Conservation (phyloP, 345 rosid genomes). For the Eutrema heterophyllum region DNA sequence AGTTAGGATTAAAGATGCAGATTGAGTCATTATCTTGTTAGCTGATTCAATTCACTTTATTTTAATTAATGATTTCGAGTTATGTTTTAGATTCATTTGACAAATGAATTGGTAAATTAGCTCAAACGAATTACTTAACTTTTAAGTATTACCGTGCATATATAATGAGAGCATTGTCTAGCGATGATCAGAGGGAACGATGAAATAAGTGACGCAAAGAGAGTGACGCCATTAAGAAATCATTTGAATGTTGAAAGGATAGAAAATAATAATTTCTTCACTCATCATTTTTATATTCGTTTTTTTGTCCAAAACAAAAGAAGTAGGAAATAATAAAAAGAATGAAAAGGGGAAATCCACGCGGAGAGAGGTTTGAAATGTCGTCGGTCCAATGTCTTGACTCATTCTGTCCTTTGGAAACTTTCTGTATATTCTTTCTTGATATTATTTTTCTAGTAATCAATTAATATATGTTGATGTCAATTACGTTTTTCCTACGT, state of each 20-base stretch:
- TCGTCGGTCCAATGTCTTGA: constrained; percentile 31
- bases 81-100: neutral
- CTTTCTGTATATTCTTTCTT: neutral
- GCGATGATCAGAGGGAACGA: neutral
- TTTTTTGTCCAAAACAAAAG: neutral
- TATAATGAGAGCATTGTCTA: neutral
- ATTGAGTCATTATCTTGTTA: neutral
- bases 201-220: neutral
- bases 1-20: neutral
- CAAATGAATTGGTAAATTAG: too few species aligned
- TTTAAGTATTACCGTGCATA: too few species aligned
- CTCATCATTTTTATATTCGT: neutral
- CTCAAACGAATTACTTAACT: too few species aligned
- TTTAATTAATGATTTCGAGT: neutral
- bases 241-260: neutral
- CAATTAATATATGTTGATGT: neutral
- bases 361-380: constrained; percentile 35
- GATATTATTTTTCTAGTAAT: neutral
- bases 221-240: neutral
- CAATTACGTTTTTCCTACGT: constrained; percentile 15
- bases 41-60: neutral
- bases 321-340: neutral
- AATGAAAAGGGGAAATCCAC: constrained; percentile 1
- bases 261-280: neutral
- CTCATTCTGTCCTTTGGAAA: neutral